phyloP scores from a whole-genome alignment of 2,329 filamentous ascomycete genomes.

The Sclerotinia trifoliorum region DNA sequence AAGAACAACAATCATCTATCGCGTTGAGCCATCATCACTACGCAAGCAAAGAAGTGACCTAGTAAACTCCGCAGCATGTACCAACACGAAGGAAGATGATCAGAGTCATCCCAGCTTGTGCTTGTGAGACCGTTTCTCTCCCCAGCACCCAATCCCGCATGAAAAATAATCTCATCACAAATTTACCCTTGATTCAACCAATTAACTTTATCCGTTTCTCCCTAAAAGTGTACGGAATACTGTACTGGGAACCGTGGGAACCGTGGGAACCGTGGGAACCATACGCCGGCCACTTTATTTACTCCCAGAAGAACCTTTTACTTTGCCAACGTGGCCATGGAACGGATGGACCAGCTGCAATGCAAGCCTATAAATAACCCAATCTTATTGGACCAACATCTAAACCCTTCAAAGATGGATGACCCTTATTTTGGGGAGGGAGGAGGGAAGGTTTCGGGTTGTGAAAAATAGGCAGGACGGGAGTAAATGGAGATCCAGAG shows the following conservation, averaged over 20 bases:
- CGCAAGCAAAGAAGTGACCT: not conserved
- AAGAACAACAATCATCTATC: not conserved
- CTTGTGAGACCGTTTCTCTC: not conserved
- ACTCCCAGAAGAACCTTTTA: not conserved
- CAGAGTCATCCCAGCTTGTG: not conserved
- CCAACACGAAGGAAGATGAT: not conserved
- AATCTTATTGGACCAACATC: not conserved
- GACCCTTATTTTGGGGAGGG: not conserved
- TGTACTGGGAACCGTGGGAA: too few species aligned
- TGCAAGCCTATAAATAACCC: not conserved
- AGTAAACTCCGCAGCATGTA: not conserved
- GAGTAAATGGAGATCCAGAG: not conserved
- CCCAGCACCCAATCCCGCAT: not conserved
- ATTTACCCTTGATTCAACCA: not conserved
- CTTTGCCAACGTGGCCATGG: constrained; percentile 7
- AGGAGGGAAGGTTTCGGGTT: not conserved
- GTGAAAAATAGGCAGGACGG: not conserved
- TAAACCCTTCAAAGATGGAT: not conserved
- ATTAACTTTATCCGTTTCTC: not conserved
- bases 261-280: too few species aligned
- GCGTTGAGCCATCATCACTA: not conserved
- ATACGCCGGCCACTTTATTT: not conserved
- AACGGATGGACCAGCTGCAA: constrained; percentile 1
- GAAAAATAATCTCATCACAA: not conserved
- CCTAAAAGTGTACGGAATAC: not conserved